Evolutionary conservation across 2,329 filamentous ascomycete species (phyloP).

Genomic region (Aspergillus sp.): DNA sequence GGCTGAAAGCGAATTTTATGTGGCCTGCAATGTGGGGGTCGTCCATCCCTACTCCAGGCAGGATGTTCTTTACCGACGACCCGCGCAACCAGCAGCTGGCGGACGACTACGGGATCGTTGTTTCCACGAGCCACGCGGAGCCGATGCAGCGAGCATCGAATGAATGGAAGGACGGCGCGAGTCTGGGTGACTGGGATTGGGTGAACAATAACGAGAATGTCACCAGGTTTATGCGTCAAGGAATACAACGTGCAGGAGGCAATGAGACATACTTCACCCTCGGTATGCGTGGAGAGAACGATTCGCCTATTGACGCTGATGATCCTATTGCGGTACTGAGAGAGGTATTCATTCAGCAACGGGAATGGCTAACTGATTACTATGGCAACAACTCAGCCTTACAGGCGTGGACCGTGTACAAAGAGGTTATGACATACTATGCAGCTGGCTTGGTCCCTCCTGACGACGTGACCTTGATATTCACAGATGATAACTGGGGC

Average conservation of each 20-base stretch:
- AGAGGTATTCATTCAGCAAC: background rate
- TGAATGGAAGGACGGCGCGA: background rate
- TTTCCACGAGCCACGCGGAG: background rate
- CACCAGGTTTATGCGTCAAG: background rate
- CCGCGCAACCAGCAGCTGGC: background rate
- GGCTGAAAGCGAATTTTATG: background rate
- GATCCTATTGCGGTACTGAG: background rate
- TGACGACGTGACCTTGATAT: background rate
- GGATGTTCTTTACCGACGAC: background rate
- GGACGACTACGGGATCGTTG: background rate
- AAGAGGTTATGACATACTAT: background rate
- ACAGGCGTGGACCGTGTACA: background rate
- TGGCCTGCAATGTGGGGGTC: background rate
- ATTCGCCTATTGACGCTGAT: background rate
- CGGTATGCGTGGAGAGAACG: background rate
- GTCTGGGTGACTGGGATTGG: background rate
- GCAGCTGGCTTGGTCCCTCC: background rate
- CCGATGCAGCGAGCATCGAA: background rate
- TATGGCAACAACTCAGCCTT: too few relatives aligned
- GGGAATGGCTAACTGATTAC: background rate
- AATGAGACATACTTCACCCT: background rate
- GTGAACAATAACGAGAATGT: background rate
- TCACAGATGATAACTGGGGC: background rate
- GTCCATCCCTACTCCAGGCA: background rate
- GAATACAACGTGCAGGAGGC: background rate